Conservation (phyloP, 2,329 filamentous ascomycete species). For the Apiospora phragmitis region DNA sequence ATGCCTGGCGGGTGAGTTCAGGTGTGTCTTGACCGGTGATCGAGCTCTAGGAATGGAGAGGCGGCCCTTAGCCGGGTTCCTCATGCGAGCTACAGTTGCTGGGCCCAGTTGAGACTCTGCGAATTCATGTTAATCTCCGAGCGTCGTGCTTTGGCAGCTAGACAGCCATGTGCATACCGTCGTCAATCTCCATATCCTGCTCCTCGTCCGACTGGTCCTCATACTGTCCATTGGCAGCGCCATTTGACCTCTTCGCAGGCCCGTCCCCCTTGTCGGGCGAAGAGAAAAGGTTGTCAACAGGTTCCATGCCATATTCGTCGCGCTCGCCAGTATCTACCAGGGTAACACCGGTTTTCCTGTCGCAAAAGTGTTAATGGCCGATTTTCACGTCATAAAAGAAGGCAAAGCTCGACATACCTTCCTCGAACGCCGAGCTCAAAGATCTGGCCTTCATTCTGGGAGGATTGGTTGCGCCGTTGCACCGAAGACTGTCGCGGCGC, state of each 20-base stretch:
- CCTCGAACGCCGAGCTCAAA: slow-evolving; percentile 52
- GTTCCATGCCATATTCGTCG: slow-evolving; percentile 91
- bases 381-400: too few species aligned
- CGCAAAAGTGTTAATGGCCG: neutral
- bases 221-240: slow-evolving; percentile 30
- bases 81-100: slow-evolving; percentile 50
- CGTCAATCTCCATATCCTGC: slow-evolving; percentile 55
- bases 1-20: slow-evolving; percentile 61
- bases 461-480: slow-evolving; percentile 37
- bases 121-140: slow-evolving; percentile 21
- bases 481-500: slow-evolving; percentile 35
- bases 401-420: slow-evolving; percentile 38
- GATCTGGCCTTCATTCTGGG: slow-evolving; percentile 48
- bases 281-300: slow-evolving; percentile 84
- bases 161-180: slow-evolving; percentile 39
- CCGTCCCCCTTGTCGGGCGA: slow-evolving; percentile 64
- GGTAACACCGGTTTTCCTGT: slow-evolving; percentile 85
- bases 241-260: slow-evolving; percentile 17
- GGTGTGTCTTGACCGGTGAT: slow-evolving; percentile 65
- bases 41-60: slow-evolving; percentile 47
- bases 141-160: slow-evolving; percentile 11
- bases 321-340: slow-evolving; percentile 76
- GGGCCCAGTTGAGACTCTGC: slow-evolving; percentile 55
- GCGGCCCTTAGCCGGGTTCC: slow-evolving; percentile 44
- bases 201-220: slow-evolving; percentile 34